Percentiles rank a stretch among this genome's conserved stretches.
These are phyloP conservation scores for Leccinum longicurvipes DNA, from an alignment of 768 basidiomycete genomes.

Conservation along the genomic window DNA sequence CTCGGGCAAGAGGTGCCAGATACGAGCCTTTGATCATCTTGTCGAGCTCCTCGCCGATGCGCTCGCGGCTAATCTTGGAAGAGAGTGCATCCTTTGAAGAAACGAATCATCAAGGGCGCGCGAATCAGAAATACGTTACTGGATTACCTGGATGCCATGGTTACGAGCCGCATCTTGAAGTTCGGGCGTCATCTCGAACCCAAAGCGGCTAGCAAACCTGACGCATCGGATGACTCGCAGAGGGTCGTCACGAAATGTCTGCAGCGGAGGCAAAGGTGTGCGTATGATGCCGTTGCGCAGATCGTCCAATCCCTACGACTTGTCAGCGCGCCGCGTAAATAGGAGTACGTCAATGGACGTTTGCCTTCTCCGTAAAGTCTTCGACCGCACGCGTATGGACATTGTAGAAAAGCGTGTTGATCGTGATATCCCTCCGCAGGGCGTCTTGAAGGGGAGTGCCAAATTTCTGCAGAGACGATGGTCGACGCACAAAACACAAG, in stretches of 20 bases:
- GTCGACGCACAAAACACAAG: background rate
- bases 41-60: slow-evolving; percentile 86
- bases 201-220: slow-evolving; percentile 88
- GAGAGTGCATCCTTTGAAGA: slow-evolving; percentile 55
- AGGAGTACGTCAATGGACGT: background rate
- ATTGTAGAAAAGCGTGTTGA: slow-evolving; percentile 96
- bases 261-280: slow-evolving; percentile 80
- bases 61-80: slow-evolving; percentile 84
- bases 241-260: slow-evolving; percentile 95
- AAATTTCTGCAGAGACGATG: slow-evolving; percentile 54
- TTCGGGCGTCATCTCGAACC: slow-evolving; percentile 71
- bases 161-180: slow-evolving; percentile 62
- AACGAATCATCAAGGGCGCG: background rate
- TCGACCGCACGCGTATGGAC: slow-evolving; percentile 83
- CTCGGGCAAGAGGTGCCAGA: background rate
- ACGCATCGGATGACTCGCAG: slow-evolving; percentile 88
- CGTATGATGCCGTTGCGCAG: slow-evolving; percentile 74
- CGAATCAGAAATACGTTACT: background rate
- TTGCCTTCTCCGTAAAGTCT: slow-evolving; percentile 78
- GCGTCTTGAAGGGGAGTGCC: slow-evolving; percentile 94
- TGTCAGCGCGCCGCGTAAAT: slow-evolving; percentile 5
- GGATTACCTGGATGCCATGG: slow-evolving; percentile 58
- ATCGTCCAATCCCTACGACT: slow-evolving; percentile 75
- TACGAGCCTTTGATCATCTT: slow-evolving; percentile 89
- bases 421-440: slow-evolving; percentile 85